Evolutionary conservation across 2,329 filamentous ascomycete genomes (phyloP).

Genomic region (Sporothrix sp.): DNA sequence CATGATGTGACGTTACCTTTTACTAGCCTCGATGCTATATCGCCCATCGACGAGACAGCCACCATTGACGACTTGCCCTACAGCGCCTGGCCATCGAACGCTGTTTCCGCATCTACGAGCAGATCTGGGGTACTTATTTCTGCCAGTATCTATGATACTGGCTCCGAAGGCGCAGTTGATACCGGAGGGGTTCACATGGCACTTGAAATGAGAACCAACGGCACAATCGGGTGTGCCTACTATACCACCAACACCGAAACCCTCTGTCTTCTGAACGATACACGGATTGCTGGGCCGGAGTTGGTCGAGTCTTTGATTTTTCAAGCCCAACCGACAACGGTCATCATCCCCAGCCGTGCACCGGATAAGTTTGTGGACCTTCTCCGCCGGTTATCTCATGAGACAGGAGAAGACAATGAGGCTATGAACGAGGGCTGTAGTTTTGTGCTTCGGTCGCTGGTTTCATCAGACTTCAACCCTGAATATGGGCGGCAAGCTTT

Average conservation of each 20-base stretch:
- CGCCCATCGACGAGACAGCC: too few species aligned
- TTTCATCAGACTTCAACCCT: slow-evolving; percentile 63
- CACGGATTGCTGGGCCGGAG: slow-evolving; percentile 57
- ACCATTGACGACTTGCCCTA: too few species aligned
- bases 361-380: slow-evolving; percentile 31
- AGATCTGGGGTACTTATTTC: too few species aligned
- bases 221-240: slow-evolving; percentile 72
- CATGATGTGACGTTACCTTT: too few species aligned
- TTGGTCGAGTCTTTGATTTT: slow-evolving; percentile 52
- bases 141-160: too few species aligned
- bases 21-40: too few species aligned
- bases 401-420: too few species aligned
- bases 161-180: neutral
- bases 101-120: too few species aligned
- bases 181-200: slow-evolving; percentile 66
- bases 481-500: slow-evolving; percentile 58
- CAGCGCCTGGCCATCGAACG: too few species aligned
- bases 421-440: too few species aligned
- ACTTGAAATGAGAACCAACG: slow-evolving; percentile 61
- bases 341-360: slow-evolving; percentile 42
- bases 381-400: too few species aligned
- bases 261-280: slow-evolving; percentile 69
- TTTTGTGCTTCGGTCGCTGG: slow-evolving; percentile 54
- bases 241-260: slow-evolving; percentile 62
- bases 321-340: slow-evolving; percentile 44